phyloP scores from a whole-genome alignment of 345 rosid species.

The Lumnitzera racemosa region DNA sequence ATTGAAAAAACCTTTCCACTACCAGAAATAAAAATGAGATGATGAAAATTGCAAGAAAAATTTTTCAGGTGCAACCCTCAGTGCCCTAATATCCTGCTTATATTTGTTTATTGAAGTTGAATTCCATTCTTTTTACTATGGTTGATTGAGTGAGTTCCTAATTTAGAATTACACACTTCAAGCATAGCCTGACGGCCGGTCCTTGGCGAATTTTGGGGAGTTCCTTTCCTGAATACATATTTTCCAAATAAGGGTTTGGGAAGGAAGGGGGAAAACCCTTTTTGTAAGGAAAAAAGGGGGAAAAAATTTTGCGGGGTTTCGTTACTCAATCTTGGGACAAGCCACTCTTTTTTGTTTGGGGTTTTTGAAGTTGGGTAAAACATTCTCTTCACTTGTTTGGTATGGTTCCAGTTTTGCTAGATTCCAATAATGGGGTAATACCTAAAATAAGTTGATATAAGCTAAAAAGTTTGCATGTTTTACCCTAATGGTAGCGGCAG shows the following conservation, averaged over 20 bases:
- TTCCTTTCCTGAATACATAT: constrained; percentile 70
- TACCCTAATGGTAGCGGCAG: too few relatives aligned
- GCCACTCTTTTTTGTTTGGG: constrained; percentile 94
- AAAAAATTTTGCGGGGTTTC: constrained; percentile 74
- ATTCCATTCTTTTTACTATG: background rate
- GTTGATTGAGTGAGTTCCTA: constrained; percentile 2
- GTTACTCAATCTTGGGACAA: constrained; percentile 56
- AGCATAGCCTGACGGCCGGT: constrained; percentile 94
- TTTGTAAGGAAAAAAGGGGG: constrained; percentile 94
- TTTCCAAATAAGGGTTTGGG: constrained; percentile 98
- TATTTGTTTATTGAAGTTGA: too few relatives aligned
- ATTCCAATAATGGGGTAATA: too few relatives aligned
- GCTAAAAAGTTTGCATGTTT: too few relatives aligned
- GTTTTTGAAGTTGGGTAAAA: constrained; percentile 86
- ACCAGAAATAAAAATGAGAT: too few relatives aligned
- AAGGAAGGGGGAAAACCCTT: constrained; percentile 86
- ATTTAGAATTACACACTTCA: constrained; percentile 28
- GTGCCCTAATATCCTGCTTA: too few relatives aligned
- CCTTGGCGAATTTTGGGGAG: constrained; percentile 75
- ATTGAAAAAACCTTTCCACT: too few relatives aligned
- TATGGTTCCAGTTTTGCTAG: too few relatives aligned
- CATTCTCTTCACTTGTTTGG: too few relatives aligned
- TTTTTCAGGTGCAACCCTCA: too few relatives aligned
- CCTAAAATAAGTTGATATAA: too few relatives aligned
- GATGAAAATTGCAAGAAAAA: too few relatives aligned